Base-by-base conservation (phyloP, 2,329 filamentous ascomycete species). In the Verticillium longisporum region DNA sequence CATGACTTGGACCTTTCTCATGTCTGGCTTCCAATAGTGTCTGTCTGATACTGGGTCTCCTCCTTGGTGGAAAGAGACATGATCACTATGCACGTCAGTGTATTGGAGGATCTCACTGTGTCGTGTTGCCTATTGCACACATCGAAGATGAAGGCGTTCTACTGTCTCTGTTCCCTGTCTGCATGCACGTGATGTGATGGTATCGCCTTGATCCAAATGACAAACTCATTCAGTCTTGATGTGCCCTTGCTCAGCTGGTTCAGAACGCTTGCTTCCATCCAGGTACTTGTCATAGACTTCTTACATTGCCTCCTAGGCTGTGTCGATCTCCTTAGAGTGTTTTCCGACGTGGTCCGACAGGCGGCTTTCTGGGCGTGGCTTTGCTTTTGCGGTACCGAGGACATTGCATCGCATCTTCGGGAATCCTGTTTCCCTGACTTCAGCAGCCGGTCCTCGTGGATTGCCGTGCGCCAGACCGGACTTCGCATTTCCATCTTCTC, bases 141-240 rank as follows among this genome's bases (percentile, higher is more conserved):
- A 71, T 64, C 63, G 63, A 61, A 70, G 70, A 60, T 70, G 66
- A 36, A 70, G 68, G 65, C 69, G 64, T 53, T 70, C 63, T n/a
- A 67, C 65, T 34, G 63, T 71, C 59, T 71, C 67, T 69, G 60
- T 66, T 21, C 55, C 64, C 56, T 61, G 57, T 31, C 62, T 61
- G 38, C 59, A 64, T 18, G 56, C 60, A 41, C 58, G 64, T 62
- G 53, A 36, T 60, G 41, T 50, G 41, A 60, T 38, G 41, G 33
- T 45, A 26, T 34, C 11, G 54, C 64, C 55, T 55, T 57, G 31
- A 64, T 64, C 26, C 59, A 53, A 38, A 57, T 45, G 15, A 65
- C 59, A 38, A 36, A 66, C 11, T 53, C 60, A 31, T 67, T 68
- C n/a, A 68, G 58, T 59, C 65, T 62, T 1, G 56, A 55, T 53